Conservation (phyloP, 1,284 basidiomycete genomes). For the Cryptococcus sp. region DNA sequence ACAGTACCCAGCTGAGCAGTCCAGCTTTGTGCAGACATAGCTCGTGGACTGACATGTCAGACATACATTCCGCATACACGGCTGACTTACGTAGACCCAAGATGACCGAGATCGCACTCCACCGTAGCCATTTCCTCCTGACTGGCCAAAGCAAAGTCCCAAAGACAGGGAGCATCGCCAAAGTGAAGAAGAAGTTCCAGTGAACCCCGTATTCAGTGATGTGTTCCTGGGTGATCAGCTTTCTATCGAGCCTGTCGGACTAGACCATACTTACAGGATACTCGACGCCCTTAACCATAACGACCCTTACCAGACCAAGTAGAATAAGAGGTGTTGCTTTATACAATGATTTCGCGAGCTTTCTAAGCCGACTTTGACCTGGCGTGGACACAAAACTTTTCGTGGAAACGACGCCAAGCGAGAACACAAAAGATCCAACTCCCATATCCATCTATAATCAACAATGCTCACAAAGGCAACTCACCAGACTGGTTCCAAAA, state of each 20-base stretch:
- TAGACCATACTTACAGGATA: conserved; percentile 66
- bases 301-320: conserved; percentile 71
- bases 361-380: neutral
- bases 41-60: conserved; percentile 61
- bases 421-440: conserved; percentile 78
- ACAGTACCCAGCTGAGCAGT: conserved; percentile 63
- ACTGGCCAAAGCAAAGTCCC: conserved; percentile 67
- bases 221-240: conserved; percentile 66
- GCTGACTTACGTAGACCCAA: neutral
- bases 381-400: conserved; percentile 25
- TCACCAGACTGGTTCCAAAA: conserved; percentile 83
- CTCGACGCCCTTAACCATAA: conserved; percentile 86
- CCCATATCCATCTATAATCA: conserved; percentile 88
- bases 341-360: conserved; percentile 47
- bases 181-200: conserved; percentile 98
- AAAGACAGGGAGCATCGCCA: conserved; percentile 73
- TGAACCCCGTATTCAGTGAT: conserved; percentile 93
- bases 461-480: conserved; percentile 33
- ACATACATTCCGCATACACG: too few species aligned
- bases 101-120: conserved; percentile 60
- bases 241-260: too few species aligned
- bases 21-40: conserved; percentile 56
- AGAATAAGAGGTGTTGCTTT: conserved; percentile 66
- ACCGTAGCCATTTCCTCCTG: conserved; percentile 54
- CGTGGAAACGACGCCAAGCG: conserved; percentile 83